Evolutionary conservation across 768 basidiomycete genomes (phyloP), one percentile per base, ranked within the genome.

Genomic region (Tricholomella constricta): DNA sequence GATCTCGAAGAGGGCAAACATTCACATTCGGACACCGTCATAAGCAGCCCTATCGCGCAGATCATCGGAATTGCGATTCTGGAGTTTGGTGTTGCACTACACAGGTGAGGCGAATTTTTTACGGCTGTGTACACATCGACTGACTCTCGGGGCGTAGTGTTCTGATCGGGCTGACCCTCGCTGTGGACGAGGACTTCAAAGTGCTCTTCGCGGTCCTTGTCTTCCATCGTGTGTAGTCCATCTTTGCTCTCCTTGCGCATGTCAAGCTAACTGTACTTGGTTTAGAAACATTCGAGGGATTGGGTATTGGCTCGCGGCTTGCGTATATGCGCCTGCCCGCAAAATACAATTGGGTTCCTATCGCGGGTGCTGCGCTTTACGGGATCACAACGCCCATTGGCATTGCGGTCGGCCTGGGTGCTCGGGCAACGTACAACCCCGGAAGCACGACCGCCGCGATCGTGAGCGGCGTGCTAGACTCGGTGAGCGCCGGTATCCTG

Each of bases 1-100:
- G 72, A 77, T 52, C 44, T 66, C 15, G 73, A 74, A 2, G 59
- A 58, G 6, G 22, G 55, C 31, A 56, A 65, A 37, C 27, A 49
- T 25, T 37, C 15, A 7, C 42, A 60, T 27, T 49, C 54, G 14
- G 36, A 45, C 17, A 37, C 51, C 14, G 11, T 63, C 3, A 69
- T 76, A 43, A 78, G 84, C 34, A 72, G 73, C 17, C 70, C 81
- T 2, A 51, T 73, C 8, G 85, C 91, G 2, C 93, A 95, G 66
- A 69, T 94, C 32, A 77, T 97, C 42, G 94, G 94, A 12, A 80
- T 99, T 42, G 91, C 82, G 29, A 94, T 98, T 52, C 76, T 99
- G 42, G 96, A 99, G 66, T 96, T 97, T 62, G 96, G 96, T 61
- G 92, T 98, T 26, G 68, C 93, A 5, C 69, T 98, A 27, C 94